Percentiles rank a stretch among this genome's conserved stretches.
Conservation (phyloP, 768 basidiomycete species). For the Mycena capillaripes region DNA sequence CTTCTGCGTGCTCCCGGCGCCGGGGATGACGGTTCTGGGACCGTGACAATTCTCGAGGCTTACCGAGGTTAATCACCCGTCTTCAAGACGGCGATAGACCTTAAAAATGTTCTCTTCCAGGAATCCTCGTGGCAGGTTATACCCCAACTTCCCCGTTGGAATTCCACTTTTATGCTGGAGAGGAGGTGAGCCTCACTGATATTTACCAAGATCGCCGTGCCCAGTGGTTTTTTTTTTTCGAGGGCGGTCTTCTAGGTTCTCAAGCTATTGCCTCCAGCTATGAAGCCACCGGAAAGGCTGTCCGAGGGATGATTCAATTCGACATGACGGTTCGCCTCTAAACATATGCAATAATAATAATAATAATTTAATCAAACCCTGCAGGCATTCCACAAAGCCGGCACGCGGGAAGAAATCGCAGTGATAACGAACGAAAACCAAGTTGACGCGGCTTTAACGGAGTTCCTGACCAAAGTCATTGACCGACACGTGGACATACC, state of each 20-base stretch:
- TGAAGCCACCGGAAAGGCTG: constrained; percentile 48
- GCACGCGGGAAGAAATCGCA: constrained; percentile 31
- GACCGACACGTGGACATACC: constrained; percentile 37
- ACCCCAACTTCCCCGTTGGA: constrained; percentile 45
- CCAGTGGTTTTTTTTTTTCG: too few species aligned
- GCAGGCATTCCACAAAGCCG: constrained; percentile 26
- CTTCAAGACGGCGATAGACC: constrained; percentile 2
- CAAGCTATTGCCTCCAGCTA: constrained; percentile 57
- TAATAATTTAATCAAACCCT: background rate
- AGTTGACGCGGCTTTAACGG: constrained; percentile 22
- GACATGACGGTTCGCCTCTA: constrained; percentile 36
- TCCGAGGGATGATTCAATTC: constrained; percentile 57
- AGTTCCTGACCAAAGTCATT: constrained; percentile 26
- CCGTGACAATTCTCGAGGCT: constrained; percentile 48
- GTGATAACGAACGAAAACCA: constrained; percentile 17
- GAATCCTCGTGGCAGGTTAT: constrained; percentile 37
- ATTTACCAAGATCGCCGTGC: too few species aligned
- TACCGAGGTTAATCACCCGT: constrained; percentile 37
- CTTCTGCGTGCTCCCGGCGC: constrained; percentile 49
- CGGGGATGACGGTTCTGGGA: constrained; percentile 53
- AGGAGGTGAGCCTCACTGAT: constrained; percentile 32
- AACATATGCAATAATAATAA: too few species aligned
- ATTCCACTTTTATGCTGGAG: constrained; percentile 51
- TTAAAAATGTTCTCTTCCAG: background rate
- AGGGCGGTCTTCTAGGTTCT: constrained; percentile 51